These are phyloP conservation scores for Platanthera guangdongensis DNA, from an alignment of 106 monocot species.

Conservation along the genomic window DNA sequence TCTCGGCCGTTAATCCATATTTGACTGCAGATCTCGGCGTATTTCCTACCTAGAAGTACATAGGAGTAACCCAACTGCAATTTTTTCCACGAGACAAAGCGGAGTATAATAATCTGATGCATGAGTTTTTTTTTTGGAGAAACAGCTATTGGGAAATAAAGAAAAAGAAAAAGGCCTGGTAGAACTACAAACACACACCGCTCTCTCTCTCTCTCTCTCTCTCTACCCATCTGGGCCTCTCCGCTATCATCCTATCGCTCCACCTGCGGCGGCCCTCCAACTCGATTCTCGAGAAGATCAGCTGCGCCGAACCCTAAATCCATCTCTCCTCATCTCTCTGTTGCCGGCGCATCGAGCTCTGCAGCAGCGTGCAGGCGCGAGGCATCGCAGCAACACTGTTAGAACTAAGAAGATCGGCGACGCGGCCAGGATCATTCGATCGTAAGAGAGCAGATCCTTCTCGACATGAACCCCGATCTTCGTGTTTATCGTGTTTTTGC, in stretches of 20 bases:
- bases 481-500: neutral
- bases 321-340: neutral
- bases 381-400: neutral
- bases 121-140: constrained; percentile 2
- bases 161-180: neutral
- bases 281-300: constrained; percentile 9
- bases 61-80: too few species aligned
- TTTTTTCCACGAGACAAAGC: neutral
- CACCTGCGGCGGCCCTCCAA: neutral
- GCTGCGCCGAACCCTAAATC: neutral
- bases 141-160: neutral
- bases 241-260: constrained; percentile 4
- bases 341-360: neutral
- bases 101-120: constrained; percentile 2
- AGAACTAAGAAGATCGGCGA: constrained; percentile 7
- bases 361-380: neutral
- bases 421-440: constrained; percentile 10
- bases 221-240: constrained; percentile 3
- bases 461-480: constrained; percentile 11
- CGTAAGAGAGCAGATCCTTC: constrained; percentile 21
- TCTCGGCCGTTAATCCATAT: too few species aligned
- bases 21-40: too few species aligned
- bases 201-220: constrained; percentile 1
- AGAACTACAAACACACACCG: neutral
- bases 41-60: too few species aligned